Base-by-base conservation (phyloP, 306 rosid species). In the Cyamopsis tetragonoloba region DNA sequence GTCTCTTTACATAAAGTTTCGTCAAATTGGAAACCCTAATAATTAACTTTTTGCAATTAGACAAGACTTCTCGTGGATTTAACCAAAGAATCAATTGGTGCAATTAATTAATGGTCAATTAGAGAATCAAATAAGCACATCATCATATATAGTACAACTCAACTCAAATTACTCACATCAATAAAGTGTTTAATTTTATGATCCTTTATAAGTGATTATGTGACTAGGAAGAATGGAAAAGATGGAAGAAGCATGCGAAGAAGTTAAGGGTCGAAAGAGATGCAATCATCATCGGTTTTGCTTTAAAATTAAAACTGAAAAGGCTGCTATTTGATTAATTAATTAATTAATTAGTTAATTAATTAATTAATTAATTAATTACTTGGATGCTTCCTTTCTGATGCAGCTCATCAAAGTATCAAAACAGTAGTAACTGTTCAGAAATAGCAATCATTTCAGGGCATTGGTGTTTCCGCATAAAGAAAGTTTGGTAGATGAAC, bases 171-270 rank as follows among this genome's bases (percentile, higher is more conserved):
- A 38, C 38, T 49, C 31, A 59, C 28, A 75, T 51, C 32, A 43
- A 64, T 46, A 53, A 68, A 76, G 80, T 8, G 27, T 14, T 8
- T n/a, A n/a, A n/a, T n/a, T n/a, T n/a, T n/a, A n/a, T n/a, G n/a
- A 67, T 39, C n/a, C 62, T 48, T 67, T 48, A 24, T 47, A 3
- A 26, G 43, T 68, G 34, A 69, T 39, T 26, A 56, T 69, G 11
- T 8, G 27, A 19, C 0, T 49, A 23, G 7, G 3, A 43, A 41
- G 53, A 37, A 55, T 13, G 49, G 24, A 54, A 73, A 72, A 34
- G 23, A 64, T 11, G 9, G 43, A 75, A 78, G 68, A 77, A 82
- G 86, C 93, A 84, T 87, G 93, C 88, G 80, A 60, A 74, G 60
- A 79, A 67, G n/a, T n/a, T n/a, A n/a, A n/a, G 77, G 62, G 68